These are phyloP conservation scores for Acacia melanoxylon DNA, from an alignment of 306 rosid species.

Conservation along the genomic window DNA sequence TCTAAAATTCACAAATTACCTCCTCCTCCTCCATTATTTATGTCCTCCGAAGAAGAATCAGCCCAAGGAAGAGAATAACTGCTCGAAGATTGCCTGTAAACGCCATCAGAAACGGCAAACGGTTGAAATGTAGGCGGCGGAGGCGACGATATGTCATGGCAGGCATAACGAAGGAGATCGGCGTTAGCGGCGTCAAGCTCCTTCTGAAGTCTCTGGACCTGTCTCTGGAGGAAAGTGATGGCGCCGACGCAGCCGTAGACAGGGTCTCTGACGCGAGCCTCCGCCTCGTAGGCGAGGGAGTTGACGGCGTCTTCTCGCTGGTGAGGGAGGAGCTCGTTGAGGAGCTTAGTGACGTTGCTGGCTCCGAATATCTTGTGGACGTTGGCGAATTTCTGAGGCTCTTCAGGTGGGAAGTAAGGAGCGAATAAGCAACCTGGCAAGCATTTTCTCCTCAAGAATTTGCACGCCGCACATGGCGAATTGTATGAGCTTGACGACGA, in stretches of 20 bases:
- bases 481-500: constrained; percentile 63
- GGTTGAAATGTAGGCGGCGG: background rate
- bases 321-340: constrained; percentile 84
- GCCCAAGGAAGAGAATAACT: constrained; percentile 57
- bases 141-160: constrained; percentile 45
- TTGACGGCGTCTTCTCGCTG: constrained; percentile 96
- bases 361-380: constrained; percentile 98
- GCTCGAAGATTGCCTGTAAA: background rate
- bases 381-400: constrained; percentile 88
- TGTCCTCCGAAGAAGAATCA: constrained; percentile 40
- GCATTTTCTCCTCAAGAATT: constrained; percentile 89
- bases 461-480: constrained; percentile 97
- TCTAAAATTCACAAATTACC: constrained; percentile 45
- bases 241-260: constrained; percentile 94
- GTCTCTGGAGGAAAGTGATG: constrained; percentile 86
- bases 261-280: constrained; percentile 89
- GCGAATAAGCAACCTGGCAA: constrained; percentile 92
- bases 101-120: background rate
- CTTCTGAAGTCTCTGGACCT: constrained; percentile 86
- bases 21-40: constrained; percentile 51
- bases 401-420: constrained; percentile 96
- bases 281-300: constrained; percentile 91
- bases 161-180: constrained; percentile 76
- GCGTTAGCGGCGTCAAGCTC: constrained; percentile 85
- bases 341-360: constrained; percentile 94